Evolutionary conservation across 805 yeast genomes (phyloP), one percentile per base, ranked within the genome.

Genomic region (Lachancea thermotolerans): DNA sequence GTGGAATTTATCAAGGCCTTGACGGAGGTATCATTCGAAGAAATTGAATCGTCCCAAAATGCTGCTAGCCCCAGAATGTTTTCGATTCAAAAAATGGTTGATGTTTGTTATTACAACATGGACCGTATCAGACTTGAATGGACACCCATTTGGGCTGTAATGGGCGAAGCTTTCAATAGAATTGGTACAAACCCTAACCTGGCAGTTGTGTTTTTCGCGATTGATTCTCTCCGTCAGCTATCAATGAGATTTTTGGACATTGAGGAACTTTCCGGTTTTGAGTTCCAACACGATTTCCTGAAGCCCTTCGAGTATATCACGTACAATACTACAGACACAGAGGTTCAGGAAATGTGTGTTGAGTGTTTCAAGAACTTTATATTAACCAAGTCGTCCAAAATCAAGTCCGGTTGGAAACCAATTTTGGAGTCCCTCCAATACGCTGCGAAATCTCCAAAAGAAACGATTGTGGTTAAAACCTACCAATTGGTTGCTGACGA

Each of bases 61-160:
- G 81, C 90, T 37, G 71, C 75, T 6, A 80, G 86, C 49, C 99
- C 98, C 33, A 74, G 99, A 62, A 82, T 88, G 67, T 95, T 87
- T 60, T 86, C 98, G 0, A 69, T 93, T 51, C 98, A 89, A 60
- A 93, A 93, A 61, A 85, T 93, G 74, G 95, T 93, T 42, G 99
- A 95, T 66, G 95, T 93, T 36, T 91, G 97, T 66, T 91, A 93
- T 65, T 93, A 95, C 70, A 95, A 95, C 63, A 93, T 93, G 97
- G 81, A 81, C 41, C 85, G 99, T 70, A 90, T 93, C 56, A 79
- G 96, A 64, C 81, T 93, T 49, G 96, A 95, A 66, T 93, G 99
- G 97, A 79, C 95, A 5, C 91, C 87, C 44, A 72, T 93, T 48
- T 93, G 99, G 99, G 78, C 85, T 12, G 84, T 86, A 9, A 85